Evolutionary conservation across 192 early-diverging fungal species (phyloP).

Genomic region (Geranomyces michiganensis): DNA sequence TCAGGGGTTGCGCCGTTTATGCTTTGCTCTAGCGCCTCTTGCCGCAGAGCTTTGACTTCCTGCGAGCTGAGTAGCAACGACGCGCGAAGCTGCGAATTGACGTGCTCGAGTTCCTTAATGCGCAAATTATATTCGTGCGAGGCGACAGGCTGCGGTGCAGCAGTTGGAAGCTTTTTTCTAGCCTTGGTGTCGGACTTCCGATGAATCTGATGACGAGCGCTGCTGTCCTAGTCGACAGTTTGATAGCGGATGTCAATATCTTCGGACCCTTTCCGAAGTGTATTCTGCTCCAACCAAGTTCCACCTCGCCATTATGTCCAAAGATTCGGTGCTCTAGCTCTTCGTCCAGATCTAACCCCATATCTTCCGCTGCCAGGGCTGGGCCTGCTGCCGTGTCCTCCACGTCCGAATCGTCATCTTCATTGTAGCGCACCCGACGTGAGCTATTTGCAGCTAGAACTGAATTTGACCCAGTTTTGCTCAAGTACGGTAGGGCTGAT

Average conservation of each 20-base stretch:
- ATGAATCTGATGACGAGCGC: no score
- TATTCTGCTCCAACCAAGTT: no score
- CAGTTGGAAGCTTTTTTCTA: no score
- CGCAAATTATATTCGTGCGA: not conserved
- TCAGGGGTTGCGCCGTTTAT: not conserved
- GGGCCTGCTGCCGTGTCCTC: not conserved
- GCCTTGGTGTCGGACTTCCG: no score
- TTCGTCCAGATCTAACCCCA: conserved; percentile 12
- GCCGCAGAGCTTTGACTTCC: conserved; percentile 17
- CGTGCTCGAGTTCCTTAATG: conserved; percentile 1
- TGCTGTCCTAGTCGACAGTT: no score
- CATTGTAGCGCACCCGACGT: not conserved
- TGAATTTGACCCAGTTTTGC: not conserved
- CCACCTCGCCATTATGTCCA: not conserved
- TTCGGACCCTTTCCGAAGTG: no score
- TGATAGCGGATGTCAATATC: no score
- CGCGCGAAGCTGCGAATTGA: conserved; percentile 10
- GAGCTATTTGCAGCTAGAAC: not conserved
- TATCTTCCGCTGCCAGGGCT: conserved; percentile 15
- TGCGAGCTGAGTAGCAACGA: not conserved
- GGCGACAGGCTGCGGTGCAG: not conserved
- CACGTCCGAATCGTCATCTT: conserved; percentile 5
- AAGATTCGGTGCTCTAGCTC: conserved; percentile 15
- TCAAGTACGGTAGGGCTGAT: no score
- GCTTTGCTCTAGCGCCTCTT: conserved; percentile 10